These are phyloP conservation scores for Clohesyomyces aquaticus DNA, from an alignment of 495 filamentous ascomycete species.

Conservation along the genomic window DNA sequence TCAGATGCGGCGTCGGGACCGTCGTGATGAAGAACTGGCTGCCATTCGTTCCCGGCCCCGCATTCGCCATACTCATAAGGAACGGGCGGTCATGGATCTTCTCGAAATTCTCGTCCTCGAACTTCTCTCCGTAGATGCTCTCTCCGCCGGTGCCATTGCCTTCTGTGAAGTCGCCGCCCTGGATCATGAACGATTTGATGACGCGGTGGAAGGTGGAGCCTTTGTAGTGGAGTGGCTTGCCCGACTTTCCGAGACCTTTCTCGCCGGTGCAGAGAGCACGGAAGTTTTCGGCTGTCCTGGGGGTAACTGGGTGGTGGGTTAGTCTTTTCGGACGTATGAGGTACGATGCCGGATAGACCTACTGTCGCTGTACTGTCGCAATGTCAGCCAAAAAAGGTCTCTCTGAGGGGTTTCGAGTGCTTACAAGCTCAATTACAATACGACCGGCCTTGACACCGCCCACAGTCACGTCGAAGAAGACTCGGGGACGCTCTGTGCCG, in stretches of 20 bases:
- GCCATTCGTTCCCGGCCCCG: constrained; percentile 93
- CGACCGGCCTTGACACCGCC: constrained; percentile 71
- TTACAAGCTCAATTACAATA: constrained; percentile 78
- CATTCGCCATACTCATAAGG: constrained; percentile 96
- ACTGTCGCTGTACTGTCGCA: constrained; percentile 37
- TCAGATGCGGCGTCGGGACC: constrained; percentile 87
- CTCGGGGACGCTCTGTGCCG: constrained; percentile 61
- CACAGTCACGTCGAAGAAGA: constrained; percentile 89
- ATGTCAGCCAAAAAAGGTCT: constrained; percentile 6
- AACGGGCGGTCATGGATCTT: constrained; percentile 94
- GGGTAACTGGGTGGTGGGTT: constrained; percentile 62
- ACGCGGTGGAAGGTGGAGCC: constrained; percentile 92
- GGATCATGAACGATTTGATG: constrained; percentile 99
- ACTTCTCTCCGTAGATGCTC: constrained; percentile 97
- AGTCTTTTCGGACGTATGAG: background rate
- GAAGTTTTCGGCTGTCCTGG: constrained; percentile 97
- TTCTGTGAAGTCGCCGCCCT: constrained; percentile 97
- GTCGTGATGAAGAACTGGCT: constrained; percentile 99
- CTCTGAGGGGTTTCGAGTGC: constrained; percentile 30
- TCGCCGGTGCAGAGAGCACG: constrained; percentile 91
- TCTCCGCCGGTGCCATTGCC: constrained; percentile 93
- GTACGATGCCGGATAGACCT: background rate
- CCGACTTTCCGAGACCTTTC: constrained; percentile 78
- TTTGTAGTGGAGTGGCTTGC: constrained; percentile 90
- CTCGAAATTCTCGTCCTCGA: constrained; percentile 95